A percentile compares a stretch with the other conserved stretches of the same genome.
Evolutionary conservation across 2,329 filamentous ascomycete genomes (phyloP).

Genomic region (Teratosphaeria nubilosa): DNA sequence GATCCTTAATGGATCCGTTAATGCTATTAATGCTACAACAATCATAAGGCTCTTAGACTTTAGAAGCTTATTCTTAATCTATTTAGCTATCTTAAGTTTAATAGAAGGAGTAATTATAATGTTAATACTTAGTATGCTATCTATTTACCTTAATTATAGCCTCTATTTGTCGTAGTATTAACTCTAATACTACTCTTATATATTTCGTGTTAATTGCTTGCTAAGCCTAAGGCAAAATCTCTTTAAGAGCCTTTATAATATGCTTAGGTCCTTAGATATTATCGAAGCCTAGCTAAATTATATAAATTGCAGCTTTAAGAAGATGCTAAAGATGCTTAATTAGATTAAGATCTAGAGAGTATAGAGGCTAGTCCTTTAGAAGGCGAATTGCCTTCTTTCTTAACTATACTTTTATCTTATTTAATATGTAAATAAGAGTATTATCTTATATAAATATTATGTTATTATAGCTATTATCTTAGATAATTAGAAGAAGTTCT

Average conservation of each 20-base stretch:
- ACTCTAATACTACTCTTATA: neutral
- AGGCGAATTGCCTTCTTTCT: neutral
- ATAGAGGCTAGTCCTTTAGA: neutral
- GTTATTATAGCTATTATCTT: neutral
- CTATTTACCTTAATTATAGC: neutral
- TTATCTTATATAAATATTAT: neutral
- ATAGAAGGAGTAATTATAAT: too few relatives aligned
- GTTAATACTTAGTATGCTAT: conserved; percentile 1
- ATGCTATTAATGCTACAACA: too few relatives aligned
- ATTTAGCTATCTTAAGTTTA: too few relatives aligned
- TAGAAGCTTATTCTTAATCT: too few relatives aligned
- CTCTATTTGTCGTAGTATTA: neutral
- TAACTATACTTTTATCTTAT: neutral
- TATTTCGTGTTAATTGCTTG: neutral
- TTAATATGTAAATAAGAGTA: neutral
- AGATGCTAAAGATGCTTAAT: neutral
- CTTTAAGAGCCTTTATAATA: neutral
- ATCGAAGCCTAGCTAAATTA: neutral
- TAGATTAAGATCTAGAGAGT: neutral
- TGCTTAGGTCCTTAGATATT: neutral
- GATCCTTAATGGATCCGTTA: too few relatives aligned
- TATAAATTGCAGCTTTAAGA: neutral
- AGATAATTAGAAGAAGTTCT: neutral
- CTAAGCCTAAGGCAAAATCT: neutral
- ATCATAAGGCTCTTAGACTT: too few relatives aligned